Evolutionary conservation across 2,329 filamentous ascomycete species (phyloP).

Genomic region (Cercospora sp.): DNA sequence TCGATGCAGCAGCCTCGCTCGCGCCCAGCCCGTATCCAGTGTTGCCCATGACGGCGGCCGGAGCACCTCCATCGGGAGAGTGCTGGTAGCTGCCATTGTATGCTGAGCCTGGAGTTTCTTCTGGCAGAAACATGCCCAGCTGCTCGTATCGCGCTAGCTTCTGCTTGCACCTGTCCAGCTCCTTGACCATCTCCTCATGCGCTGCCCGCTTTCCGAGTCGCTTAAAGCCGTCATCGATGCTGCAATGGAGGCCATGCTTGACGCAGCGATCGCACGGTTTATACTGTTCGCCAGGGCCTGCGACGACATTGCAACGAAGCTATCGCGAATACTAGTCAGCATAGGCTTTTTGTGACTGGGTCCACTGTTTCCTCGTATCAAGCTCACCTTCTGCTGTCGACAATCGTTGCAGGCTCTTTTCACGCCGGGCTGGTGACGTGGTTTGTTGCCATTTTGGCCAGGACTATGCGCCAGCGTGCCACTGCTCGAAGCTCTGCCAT

Average conservation of each 20-base stretch:
- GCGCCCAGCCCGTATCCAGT: constrained; percentile 37
- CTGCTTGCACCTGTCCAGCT: constrained; percentile 61
- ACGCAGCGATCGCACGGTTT: constrained; percentile 74
- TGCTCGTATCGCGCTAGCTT: constrained; percentile 36
- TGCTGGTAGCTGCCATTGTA: constrained; percentile 29
- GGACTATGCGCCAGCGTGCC: constrained; percentile 26
- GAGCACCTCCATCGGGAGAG: constrained; percentile 29
- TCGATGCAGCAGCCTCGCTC: constrained; percentile 41
- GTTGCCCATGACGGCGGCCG: constrained; percentile 33
- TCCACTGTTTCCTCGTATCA: not conserved
- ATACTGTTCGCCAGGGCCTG: constrained; percentile 65
- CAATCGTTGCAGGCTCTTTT: constrained; percentile 83
- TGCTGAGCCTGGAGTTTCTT: constrained; percentile 26
- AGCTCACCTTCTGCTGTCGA: constrained; percentile 74
- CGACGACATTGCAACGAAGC: constrained; percentile 81
- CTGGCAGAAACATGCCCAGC: constrained; percentile 33
- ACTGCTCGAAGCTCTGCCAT: constrained; percentile 24
- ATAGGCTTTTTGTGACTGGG: not conserved
- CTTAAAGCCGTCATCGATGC: constrained; percentile 87
- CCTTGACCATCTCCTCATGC: constrained; percentile 83
- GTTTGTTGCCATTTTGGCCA: constrained; percentile 26
- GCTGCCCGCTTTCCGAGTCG: constrained; percentile 78
- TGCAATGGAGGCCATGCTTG: constrained; percentile 77
- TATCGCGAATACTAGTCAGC: constrained; percentile 40
- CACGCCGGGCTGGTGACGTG: constrained; percentile 51